A percentile compares a stretch with the other conserved stretches of the same genome.
These are phyloP conservation scores for Pseudopithomyces chartarum DNA, from an alignment of 2,329 filamentous ascomycete genomes.

Conservation along the genomic window DNA sequence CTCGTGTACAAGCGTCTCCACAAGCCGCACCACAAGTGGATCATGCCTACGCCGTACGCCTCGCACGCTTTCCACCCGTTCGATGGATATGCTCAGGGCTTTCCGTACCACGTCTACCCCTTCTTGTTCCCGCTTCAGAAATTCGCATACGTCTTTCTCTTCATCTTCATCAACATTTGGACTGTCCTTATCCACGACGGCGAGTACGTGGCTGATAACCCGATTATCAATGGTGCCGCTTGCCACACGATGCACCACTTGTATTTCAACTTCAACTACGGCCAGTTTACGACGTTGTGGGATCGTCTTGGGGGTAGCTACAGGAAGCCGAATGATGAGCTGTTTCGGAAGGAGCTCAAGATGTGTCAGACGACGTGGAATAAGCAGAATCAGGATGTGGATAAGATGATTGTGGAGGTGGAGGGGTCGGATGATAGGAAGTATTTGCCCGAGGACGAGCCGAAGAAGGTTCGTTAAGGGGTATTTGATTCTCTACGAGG, in stretches of 20 bases:
- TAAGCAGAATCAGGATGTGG: constrained; percentile 76
- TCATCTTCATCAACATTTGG: constrained; percentile 95
- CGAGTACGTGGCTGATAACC: constrained; percentile 88
- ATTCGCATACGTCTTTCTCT: constrained; percentile 81
- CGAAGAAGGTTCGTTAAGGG: constrained; percentile 47
- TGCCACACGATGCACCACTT: constrained; percentile 92
- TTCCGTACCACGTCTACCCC: constrained; percentile 93
- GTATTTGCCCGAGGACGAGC: constrained; percentile 42
- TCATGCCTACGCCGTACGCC: constrained; percentile 94
- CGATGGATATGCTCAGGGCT: constrained; percentile 84
- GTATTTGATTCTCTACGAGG: neutral
- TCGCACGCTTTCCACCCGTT: constrained; percentile 94
- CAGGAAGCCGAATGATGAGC: constrained; percentile 79
- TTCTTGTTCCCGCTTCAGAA: constrained; percentile 94
- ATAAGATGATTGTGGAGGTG: constrained; percentile 75
- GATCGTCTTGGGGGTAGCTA: constrained; percentile 88
- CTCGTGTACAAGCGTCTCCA: constrained; percentile 83
- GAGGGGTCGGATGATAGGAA: constrained; percentile 60
- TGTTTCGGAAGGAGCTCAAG: constrained; percentile 84
- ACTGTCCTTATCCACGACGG: constrained; percentile 96
- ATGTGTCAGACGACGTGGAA: constrained; percentile 82
- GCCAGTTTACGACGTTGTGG: constrained; percentile 92
- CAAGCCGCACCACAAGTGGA: constrained; percentile 99
- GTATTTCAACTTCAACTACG: constrained; percentile 77
- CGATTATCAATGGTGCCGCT: constrained; percentile 91